Evolutionary conservation across 371 early-diverging fungal genomes (phyloP).

Genomic region (Apophysomyces trapeziformis): DNA sequence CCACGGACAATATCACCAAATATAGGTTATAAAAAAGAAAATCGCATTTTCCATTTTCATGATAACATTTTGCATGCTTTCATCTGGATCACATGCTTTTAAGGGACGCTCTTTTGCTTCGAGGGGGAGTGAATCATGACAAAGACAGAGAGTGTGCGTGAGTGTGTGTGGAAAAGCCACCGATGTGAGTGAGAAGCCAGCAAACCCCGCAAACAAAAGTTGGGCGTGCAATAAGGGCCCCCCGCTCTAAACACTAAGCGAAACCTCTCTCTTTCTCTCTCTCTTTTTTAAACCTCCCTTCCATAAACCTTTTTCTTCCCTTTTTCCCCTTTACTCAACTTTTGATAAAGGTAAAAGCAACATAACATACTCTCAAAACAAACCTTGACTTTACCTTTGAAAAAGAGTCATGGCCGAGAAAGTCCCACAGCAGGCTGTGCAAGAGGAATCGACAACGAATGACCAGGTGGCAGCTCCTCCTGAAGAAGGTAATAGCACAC

Average conservation of each 20-base stretch:
- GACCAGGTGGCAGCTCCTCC: conserved; percentile 17
- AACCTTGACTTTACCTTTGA: not conserved
- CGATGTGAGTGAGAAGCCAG: not conserved
- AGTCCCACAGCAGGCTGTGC: conserved; percentile 21
- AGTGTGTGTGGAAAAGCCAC: not conserved
- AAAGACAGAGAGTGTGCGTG: too few species aligned
- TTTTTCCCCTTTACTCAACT: not conserved
- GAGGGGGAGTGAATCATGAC: too few species aligned
- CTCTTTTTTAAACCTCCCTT: too few species aligned
- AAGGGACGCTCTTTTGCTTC: too few species aligned
- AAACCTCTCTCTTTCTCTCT: not conserved
- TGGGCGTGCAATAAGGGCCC: not conserved
- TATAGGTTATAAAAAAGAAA: too few species aligned
- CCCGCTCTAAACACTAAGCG: conserved; percentile 4
- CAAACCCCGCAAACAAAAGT: conserved; percentile 1
- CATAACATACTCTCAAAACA: not conserved
- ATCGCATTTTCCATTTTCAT: not conserved
- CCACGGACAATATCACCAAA: too few species aligned
- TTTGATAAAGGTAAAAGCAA: not conserved
- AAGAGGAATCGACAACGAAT: conserved; percentile 16
- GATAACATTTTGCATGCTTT: not conserved
- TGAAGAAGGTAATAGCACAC: conserved; percentile 19
- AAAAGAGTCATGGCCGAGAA: conserved; percentile 28
- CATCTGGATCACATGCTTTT: too few species aligned
- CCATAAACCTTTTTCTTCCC: not conserved